Conservation (phyloP, 257 asterid genomes). For the Solanum piurae region DNA sequence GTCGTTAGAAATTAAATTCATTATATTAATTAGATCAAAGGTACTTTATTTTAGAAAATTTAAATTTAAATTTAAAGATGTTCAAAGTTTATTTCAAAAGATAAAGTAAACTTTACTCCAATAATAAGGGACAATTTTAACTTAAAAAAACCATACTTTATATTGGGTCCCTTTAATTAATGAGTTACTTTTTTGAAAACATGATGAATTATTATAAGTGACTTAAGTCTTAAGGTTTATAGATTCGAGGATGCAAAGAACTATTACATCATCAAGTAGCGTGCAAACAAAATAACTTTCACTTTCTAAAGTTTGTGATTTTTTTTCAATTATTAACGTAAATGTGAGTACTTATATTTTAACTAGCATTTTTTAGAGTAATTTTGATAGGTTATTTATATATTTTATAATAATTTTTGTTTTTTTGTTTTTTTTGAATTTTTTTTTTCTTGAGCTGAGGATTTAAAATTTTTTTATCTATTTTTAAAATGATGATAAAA, state of each 20-base stretch:
- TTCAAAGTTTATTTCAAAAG: background rate
- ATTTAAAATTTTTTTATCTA: no score
- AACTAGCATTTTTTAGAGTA: background rate
- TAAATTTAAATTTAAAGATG: background rate
- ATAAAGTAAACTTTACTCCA: background rate
- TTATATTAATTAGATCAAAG: no score
- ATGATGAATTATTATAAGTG: background rate
- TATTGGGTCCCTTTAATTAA: background rate
- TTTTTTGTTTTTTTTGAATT: background rate
- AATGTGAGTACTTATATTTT: background rate
- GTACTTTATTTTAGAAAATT: background rate
- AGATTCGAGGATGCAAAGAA: background rate
- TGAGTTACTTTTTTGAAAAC: background rate
- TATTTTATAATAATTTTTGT: background rate
- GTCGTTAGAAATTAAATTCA: no score
- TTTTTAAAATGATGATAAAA: no score
- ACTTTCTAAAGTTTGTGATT: background rate
- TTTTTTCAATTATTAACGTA: background rate
- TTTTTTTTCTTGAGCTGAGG: background rate
- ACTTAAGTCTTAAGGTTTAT: background rate
- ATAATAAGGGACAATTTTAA: background rate
- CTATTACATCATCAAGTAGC: background rate
- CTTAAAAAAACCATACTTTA: background rate
- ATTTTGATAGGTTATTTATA: background rate
- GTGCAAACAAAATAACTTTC: background rate